Conservation (phyloP, 2,329 filamentous ascomycete genomes). For the Teratosphaeria epicoccoides region DNA sequence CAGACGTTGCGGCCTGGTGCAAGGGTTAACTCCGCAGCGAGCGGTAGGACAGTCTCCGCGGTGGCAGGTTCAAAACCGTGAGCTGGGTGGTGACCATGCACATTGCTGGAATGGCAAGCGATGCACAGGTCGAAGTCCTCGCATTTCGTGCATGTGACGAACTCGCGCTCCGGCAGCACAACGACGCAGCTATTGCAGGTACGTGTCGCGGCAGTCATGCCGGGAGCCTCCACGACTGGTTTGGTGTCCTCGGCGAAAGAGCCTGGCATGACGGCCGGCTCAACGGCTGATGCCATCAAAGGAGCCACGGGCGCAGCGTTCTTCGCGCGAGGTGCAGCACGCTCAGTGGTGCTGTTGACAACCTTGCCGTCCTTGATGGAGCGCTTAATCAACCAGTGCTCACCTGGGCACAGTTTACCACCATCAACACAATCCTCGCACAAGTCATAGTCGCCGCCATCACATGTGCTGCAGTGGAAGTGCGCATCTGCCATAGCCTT, state of each 20-base stretch:
- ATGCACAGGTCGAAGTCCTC: conserved; percentile 91
- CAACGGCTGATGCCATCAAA: background rate
- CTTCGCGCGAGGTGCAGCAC: conserved; percentile 38
- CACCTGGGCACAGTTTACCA: conserved; percentile 66
- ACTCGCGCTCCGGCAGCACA: conserved; percentile 58
- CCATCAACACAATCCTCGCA: conserved; percentile 68
- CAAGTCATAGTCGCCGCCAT: conserved; percentile 87
- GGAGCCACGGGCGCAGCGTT: conserved; percentile 5
- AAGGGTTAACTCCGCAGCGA: conserved; percentile 56
- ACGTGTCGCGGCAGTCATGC: conserved; percentile 39
- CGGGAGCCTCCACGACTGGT: conserved; percentile 25
- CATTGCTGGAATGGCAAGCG: conserved; percentile 61
- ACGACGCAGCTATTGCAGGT: conserved; percentile 64
- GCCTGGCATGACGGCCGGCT: conserved; percentile 24
- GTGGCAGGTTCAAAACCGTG: conserved; percentile 67
- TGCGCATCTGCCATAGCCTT: conserved; percentile 67
- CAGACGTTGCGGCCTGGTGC: conserved; percentile 66
- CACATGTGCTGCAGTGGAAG: conserved; percentile 90
- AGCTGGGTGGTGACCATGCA: conserved; percentile 83
- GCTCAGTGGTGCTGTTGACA: conserved; percentile 77
- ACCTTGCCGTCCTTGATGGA: conserved; percentile 67
- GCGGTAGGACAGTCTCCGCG: conserved; percentile 50
- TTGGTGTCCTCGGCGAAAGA: conserved; percentile 36
- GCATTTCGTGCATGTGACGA: conserved; percentile 76
- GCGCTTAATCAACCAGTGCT: conserved; percentile 93